Conservation (phyloP, 2,329 filamentous ascomycete genomes). For the Fusarium sp. region DNA sequence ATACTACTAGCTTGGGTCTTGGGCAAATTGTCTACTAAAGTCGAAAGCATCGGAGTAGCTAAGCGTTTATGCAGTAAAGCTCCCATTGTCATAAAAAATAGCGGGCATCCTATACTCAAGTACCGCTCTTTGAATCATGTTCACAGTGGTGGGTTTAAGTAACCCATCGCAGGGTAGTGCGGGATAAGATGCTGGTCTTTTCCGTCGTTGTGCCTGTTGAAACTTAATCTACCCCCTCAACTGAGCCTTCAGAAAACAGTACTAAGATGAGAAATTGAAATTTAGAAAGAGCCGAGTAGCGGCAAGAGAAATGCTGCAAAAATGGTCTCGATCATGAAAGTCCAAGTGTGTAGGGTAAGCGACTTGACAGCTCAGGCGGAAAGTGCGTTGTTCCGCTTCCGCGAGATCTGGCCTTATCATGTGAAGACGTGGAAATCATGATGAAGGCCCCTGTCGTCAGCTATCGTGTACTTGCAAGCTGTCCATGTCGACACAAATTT, state of each 20-base stretch:
- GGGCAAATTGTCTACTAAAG: too few relatives aligned
- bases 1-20: neutral
- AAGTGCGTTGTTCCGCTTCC: constrained; percentile 32
- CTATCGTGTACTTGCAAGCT: constrained; percentile 19
- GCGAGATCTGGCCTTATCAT: constrained; percentile 46
- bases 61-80: too few relatives aligned
- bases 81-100: too few relatives aligned
- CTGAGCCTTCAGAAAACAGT: neutral
- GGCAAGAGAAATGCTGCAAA: neutral
- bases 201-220: neutral
- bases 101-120: too few relatives aligned
- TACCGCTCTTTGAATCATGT: too few relatives aligned
- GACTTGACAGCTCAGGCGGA: neutral
- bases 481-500: constrained; percentile 39
- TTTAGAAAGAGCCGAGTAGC: neutral
- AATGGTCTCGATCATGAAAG: neutral
- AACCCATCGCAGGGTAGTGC: too few relatives aligned
- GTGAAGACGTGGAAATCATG: constrained; percentile 34
- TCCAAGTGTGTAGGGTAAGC: constrained; percentile 20
- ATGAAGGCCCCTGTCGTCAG: constrained; percentile 30
- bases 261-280: neutral
- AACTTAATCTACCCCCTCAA: neutral
- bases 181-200: neutral
- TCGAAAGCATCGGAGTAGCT: too few relatives aligned
- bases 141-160: too few relatives aligned